Evolutionary conservation across 2,329 filamentous ascomycete species (phyloP).

Genomic region (Aspergillus sp.): DNA sequence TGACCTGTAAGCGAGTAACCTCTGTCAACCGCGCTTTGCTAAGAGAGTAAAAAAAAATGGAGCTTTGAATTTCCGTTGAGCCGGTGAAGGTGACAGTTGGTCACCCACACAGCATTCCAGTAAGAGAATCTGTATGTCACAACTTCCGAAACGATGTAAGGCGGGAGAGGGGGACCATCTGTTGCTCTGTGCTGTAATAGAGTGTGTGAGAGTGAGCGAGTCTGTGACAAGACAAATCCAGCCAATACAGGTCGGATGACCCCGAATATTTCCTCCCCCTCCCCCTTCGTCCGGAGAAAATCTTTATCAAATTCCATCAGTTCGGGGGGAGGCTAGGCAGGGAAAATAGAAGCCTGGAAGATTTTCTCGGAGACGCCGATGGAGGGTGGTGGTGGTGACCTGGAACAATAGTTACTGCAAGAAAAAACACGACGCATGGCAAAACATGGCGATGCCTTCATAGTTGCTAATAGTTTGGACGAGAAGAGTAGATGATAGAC

Average conservation of each 20-base stretch:
- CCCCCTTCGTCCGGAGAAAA: neutral
- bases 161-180: neutral
- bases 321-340: neutral
- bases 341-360: neutral
- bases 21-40: neutral
- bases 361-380: neutral
- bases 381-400: neutral
- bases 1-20: neutral
- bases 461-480: slow-evolving; percentile 6
- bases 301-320: neutral
- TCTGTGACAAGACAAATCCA: neutral
- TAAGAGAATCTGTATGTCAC: neutral
- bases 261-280: neutral
- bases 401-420: slow-evolving; percentile 4
- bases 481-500: slow-evolving; percentile 3
- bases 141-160: neutral
- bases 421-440: neutral
- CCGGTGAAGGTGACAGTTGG: neutral
- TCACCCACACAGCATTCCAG: neutral
- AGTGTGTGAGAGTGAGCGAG: neutral
- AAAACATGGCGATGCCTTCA: slow-evolving; percentile 1
- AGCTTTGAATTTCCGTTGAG: neutral
- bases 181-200: slow-evolving; percentile 10
- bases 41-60: neutral
- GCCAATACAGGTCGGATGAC: neutral